Percentiles rank a stretch among this genome's conserved stretches.
Conservation (phyloP, 163 green algal genomes). For the Prototheca stagnorum region DNA sequence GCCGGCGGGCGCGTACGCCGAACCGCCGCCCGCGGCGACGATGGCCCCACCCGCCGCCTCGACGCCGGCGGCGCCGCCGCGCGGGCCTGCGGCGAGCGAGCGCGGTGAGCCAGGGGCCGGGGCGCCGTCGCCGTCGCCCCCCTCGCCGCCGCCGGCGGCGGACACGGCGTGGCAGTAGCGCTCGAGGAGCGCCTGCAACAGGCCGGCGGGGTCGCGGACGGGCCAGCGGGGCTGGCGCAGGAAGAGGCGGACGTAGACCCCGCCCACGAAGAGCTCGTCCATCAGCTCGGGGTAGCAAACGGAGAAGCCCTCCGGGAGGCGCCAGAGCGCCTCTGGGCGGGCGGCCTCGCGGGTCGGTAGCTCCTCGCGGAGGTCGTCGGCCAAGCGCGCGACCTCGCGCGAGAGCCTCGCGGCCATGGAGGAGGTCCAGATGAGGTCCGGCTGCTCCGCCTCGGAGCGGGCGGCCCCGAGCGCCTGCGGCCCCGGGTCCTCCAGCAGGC, state of each 20-base stretch:
- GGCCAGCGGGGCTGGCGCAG: conserved; percentile 64
- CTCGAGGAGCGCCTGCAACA: conserved; percentile 41
- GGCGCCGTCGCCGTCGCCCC: no score
- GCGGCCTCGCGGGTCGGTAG: conserved; percentile 4
- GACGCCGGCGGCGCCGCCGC: no score
- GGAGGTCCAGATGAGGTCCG: conserved; percentile 65
- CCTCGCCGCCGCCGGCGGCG: no score
- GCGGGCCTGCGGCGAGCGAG: no score
- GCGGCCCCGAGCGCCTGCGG: conserved; percentile 42
- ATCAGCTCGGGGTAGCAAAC: conserved; percentile 35
- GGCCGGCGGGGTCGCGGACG: conserved; percentile 27
- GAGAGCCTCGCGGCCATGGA: conserved; percentile 41
- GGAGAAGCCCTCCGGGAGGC: conserved; percentile 12
- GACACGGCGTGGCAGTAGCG: no score
- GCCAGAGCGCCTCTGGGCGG: conserved; percentile 1
- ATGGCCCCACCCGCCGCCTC: no score
- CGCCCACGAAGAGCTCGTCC: conserved; percentile 58
- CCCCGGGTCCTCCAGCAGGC: conserved; percentile 37
- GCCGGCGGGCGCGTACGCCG: no score
- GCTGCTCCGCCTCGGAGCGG: conserved; percentile 31
- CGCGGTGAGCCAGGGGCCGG: no score
- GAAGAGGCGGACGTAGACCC: conserved; percentile 83
- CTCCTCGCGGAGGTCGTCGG: not conserved
- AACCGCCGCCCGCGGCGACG: no score
- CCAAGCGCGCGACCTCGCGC: conserved; percentile 35